A percentile compares a stretch with the other conserved stretches of the same genome.
Conservation (phyloP, 2,329 filamentous ascomycete species). For the Xylaria polymorpha region DNA sequence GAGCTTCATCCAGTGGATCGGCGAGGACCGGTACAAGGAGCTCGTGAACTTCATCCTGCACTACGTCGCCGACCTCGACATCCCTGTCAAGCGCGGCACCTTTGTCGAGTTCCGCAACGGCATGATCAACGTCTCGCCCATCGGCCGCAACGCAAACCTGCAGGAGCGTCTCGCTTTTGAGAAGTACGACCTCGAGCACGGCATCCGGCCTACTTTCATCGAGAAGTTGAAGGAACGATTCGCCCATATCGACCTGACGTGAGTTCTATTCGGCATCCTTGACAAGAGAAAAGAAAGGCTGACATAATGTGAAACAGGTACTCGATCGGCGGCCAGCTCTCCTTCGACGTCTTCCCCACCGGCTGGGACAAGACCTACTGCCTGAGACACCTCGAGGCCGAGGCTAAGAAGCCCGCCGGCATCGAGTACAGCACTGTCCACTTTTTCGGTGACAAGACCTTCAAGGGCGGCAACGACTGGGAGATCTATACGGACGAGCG, state of each 20-base stretch:
- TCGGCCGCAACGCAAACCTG: conserved; percentile 85
- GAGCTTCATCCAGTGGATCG: conserved; percentile 92
- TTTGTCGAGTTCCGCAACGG: conserved; percentile 91
- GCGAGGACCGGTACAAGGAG: conserved; percentile 84
- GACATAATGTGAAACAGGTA: conserved; percentile 64
- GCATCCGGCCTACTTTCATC: conserved; percentile 82
- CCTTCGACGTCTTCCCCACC: conserved; percentile 95
- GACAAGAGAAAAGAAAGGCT: neutral
- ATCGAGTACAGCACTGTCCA: conserved; percentile 88
- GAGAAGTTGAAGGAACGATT: conserved; percentile 82
- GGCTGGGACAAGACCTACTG: conserved; percentile 99
- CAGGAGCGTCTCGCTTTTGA: conserved; percentile 86
- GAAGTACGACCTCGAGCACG: conserved; percentile 80
- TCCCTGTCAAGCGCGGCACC: conserved; percentile 85
- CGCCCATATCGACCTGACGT: conserved; percentile 85
- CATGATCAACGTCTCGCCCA: conserved; percentile 87
- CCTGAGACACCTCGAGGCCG: conserved; percentile 84
- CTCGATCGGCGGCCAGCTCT: conserved; percentile 97
- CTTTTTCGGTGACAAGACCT: conserved; percentile 98
- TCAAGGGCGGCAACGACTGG: conserved; percentile 90
- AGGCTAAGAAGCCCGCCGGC: conserved; percentile 75
- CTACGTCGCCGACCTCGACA: conserved; percentile 85
- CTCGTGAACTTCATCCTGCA: conserved; percentile 80
- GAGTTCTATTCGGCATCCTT: conserved; percentile 53
- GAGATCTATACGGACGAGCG: conserved; percentile 89